phyloP scores from a whole-genome alignment of 73 alveolate genomes.

The Paramecium sexaurelia region DNA sequence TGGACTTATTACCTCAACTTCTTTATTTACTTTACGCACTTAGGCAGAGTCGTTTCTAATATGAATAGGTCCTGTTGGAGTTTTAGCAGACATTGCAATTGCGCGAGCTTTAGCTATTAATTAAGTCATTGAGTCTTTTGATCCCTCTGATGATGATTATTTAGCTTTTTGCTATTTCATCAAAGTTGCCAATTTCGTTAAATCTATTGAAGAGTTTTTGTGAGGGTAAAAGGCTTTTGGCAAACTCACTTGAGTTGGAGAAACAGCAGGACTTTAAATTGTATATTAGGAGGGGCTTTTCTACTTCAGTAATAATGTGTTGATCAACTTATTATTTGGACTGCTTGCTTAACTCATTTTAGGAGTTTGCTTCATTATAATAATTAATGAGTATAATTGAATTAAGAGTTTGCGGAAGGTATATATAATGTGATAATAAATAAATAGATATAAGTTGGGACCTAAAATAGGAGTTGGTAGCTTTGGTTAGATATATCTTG shows the following conservation, averaged over 20 bases:
- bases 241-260: conserved; percentile 47
- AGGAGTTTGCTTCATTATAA: conserved; percentile 16
- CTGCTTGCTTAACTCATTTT: conserved; percentile 51
- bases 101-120: conserved; percentile 51
- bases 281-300: conserved; percentile 46
- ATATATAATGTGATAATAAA: background rate
- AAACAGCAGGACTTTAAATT: conserved; percentile 46
- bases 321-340: background rate
- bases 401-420: conserved; percentile 83
- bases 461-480: conserved; percentile 93
- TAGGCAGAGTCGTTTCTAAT: conserved; percentile 40
- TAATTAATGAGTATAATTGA: conserved; percentile 69
- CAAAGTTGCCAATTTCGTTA: conserved; percentile 48
- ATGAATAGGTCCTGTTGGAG: conserved; percentile 33
- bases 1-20: conserved; percentile 33
- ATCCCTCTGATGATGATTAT: background rate
- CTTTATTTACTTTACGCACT: conserved; percentile 6
- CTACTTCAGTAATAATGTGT: background rate
- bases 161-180: conserved; percentile 29
- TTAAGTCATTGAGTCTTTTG: conserved; percentile 22
- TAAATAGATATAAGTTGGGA: conserved; percentile 73
- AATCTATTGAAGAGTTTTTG: conserved; percentile 44
- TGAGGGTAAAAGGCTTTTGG: conserved; percentile 43
- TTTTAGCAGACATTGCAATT: conserved; percentile 1
- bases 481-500: conserved; percentile 92